Conservation (phyloP, 1,139 yeast species). For the Ashbya aceris region DNA sequence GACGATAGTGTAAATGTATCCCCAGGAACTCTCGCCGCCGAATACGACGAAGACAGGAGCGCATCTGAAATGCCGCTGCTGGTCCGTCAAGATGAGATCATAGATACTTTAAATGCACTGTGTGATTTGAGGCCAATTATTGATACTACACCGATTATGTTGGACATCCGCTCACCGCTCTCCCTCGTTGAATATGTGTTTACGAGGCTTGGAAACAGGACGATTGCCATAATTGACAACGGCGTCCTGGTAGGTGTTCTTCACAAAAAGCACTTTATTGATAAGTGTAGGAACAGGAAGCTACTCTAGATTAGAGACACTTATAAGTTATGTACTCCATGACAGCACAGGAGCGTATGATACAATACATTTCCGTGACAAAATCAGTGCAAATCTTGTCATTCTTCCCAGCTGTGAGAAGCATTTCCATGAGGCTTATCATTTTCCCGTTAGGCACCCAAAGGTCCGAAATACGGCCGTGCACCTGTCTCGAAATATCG, state of each 20-base stretch:
- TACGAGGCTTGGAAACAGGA: constrained; percentile 46
- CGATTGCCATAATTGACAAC: constrained; percentile 40
- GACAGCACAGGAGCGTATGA: constrained; percentile 2
- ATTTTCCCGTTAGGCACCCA: constrained; percentile 3
- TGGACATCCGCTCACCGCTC: constrained; percentile 44
- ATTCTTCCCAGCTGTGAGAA: neutral
- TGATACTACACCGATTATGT: constrained; percentile 43
- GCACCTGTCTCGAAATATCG: neutral
- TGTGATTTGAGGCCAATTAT: constrained; percentile 38
- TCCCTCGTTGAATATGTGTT: constrained; percentile 47
- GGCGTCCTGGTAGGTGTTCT: constrained; percentile 46
- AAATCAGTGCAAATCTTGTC: constrained; percentile 2
- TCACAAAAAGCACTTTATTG: constrained; percentile 49
- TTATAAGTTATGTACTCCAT: neutral
- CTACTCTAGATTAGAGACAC: neutral
- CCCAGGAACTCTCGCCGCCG: too few relatives aligned
- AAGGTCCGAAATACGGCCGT: constrained; percentile 3
- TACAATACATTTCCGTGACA: neutral
- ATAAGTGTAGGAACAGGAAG: constrained; percentile 29
- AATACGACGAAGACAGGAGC: neutral
- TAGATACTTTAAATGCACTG: constrained; percentile 23
- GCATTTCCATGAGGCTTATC: neutral
- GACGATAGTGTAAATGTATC: neutral
- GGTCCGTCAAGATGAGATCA: neutral
- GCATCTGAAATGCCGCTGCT: too few relatives aligned